Percentiles rank a stretch among this genome's conserved stretches.
Conservation (phyloP, 2,329 filamentous ascomycete genomes). For the Diplodia intermedia region DNA sequence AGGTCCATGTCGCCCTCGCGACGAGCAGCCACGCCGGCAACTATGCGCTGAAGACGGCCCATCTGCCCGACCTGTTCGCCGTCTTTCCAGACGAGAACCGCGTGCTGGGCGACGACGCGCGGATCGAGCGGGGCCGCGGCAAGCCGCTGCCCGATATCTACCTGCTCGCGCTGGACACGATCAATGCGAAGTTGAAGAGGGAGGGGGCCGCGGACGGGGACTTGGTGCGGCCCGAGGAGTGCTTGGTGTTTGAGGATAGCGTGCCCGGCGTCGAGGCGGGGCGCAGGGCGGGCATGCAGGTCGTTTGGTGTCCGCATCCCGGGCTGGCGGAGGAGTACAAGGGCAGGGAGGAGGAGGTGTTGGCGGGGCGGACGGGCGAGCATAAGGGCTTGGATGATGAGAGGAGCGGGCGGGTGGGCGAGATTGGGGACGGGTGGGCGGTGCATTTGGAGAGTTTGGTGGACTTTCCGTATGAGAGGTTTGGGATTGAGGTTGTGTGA, state of each 20-base stretch:
- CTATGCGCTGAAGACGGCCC: conserved; percentile 76
- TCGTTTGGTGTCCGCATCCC: conserved; percentile 88
- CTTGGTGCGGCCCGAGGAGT: conserved; percentile 79
- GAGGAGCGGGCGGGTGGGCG: conserved; percentile 57
- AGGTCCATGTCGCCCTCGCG: conserved; percentile 71
- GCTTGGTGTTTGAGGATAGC: conserved; percentile 94
- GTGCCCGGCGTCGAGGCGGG: conserved; percentile 93
- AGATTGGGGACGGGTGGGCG: conserved; percentile 67
- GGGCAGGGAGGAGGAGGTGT: conserved; percentile 78
- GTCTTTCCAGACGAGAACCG: conserved; percentile 72
- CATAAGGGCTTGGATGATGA: conserved; percentile 62
- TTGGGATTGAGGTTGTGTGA: conserved; percentile 56
- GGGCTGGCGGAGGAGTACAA: conserved; percentile 77
- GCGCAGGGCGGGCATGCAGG: conserved; percentile 89
- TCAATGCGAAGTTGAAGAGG: conserved; percentile 74
- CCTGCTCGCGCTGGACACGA: conserved; percentile 79
- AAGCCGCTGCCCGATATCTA: conserved; percentile 98
- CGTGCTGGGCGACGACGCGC: conserved; percentile 83
- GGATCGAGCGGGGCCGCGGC: conserved; percentile 79
- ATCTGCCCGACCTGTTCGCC: conserved; percentile 60
- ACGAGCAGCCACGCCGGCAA: conserved; percentile 77
- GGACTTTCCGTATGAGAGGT: conserved; percentile 65
- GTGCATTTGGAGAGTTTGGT: conserved; percentile 61
- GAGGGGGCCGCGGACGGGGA: conserved; percentile 62
- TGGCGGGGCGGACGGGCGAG: conserved; percentile 81